phyloP scores from a whole-genome alignment of 1,284 basidiomycete genomes.

The Agroathelia rolfsii region DNA sequence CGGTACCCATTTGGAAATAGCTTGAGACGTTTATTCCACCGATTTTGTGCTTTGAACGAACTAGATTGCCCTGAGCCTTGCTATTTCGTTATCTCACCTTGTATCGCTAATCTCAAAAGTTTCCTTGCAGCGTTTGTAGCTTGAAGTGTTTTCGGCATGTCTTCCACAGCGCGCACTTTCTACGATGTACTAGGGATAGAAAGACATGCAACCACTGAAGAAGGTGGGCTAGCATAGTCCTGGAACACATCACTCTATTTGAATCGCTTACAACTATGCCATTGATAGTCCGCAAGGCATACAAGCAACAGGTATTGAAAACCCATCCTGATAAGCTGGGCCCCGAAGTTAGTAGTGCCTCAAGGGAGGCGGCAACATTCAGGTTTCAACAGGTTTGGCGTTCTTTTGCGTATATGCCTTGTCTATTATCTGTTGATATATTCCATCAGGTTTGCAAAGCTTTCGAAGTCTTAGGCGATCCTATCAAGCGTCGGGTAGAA shows the following conservation, averaged over 20 bases:
- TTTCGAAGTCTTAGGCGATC: constrained; percentile 45
- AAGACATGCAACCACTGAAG: constrained; percentile 23
- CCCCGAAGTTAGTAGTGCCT: constrained; percentile 32
- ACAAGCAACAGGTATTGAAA: constrained; percentile 47
- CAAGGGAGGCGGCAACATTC: constrained; percentile 39
- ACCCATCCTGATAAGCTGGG: constrained; percentile 61
- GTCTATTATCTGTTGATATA: constrained; percentile 4
- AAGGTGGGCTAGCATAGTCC: no score
- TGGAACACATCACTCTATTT: neutral
- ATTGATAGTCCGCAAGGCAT: constrained; percentile 47
- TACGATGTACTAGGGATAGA: constrained; percentile 24
- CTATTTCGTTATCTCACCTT: no score
- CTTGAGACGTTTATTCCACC: no score
- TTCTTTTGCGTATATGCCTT: constrained; percentile 21
- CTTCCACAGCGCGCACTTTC: no score
- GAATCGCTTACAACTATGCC: constrained; percentile 1
- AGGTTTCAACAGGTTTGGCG: constrained; percentile 36
- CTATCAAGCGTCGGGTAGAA: constrained; percentile 45
- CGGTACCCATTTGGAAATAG: no score
- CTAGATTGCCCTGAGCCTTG: no score
- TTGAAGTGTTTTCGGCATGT: no score
- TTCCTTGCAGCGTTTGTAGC: no score
- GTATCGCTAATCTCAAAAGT: no score
- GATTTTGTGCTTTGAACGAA: no score
- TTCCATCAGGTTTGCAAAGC: constrained; percentile 43